Evolutionary conservation across 2,329 filamentous ascomycete genomes (phyloP).

Genomic region (Aspergillus felis): DNA sequence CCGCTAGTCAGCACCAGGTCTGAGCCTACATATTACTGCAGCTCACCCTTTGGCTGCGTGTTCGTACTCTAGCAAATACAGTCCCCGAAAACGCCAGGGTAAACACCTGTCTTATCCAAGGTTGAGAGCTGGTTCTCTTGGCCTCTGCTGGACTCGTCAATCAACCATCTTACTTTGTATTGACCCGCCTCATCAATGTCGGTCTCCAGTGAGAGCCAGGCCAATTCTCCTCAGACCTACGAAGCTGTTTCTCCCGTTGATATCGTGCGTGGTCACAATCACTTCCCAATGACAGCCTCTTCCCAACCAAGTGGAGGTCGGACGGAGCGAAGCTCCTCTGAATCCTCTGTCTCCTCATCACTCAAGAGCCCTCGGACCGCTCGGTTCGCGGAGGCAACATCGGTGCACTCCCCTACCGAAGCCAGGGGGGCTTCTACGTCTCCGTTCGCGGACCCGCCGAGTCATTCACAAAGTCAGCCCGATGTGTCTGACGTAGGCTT

Average conservation of each 20-base stretch:
- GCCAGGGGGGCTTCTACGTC: constrained; percentile 40
- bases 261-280: constrained; percentile 31
- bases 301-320: constrained; percentile 23
- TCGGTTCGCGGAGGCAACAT: constrained; percentile 63
- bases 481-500: constrained; percentile 82
- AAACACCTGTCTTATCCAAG: neutral
- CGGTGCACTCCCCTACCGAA: constrained; percentile 59
- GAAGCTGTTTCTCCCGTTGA: constrained; percentile 38
- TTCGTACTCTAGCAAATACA: neutral
- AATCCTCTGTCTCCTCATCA: constrained; percentile 27
- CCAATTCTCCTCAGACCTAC: constrained; percentile 28
- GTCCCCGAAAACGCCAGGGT: neutral
- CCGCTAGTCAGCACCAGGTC: neutral
- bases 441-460: constrained; percentile 51
- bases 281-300: constrained; percentile 26
- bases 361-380: constrained; percentile 54
- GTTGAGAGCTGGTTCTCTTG: constrained; percentile 37
- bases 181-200: constrained; percentile 19
- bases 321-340: constrained; percentile 27
- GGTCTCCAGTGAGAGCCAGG: constrained; percentile 19
- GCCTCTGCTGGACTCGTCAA: constrained; percentile 10
- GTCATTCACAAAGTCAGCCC: constrained; percentile 48
- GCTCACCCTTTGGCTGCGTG: neutral
- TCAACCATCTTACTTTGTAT: neutral
- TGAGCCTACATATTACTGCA: neutral